A percentile compares a stretch with the other conserved stretches of the same genome.
These are phyloP conservation scores for Kluyveromyces sp. DNA, from an alignment of 1,139 yeast species.

Conservation along the genomic window DNA sequence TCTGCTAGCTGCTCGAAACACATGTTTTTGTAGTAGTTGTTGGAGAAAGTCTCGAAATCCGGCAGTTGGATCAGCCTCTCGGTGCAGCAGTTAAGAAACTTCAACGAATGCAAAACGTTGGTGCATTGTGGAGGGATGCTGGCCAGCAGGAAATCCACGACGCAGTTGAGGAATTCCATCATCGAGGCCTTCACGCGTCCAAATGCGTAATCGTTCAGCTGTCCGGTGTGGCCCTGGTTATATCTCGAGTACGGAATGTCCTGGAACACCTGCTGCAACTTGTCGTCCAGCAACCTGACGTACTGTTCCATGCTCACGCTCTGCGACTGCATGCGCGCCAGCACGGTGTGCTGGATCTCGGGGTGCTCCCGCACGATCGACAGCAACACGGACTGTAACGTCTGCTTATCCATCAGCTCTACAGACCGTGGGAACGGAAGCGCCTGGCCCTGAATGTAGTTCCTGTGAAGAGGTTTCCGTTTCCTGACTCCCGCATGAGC, in stretches of 20 bases:
- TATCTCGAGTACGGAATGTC: constrained; percentile 28
- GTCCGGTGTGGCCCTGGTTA: constrained; percentile 10
- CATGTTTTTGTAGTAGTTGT: constrained; percentile 62
- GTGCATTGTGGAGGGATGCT: constrained; percentile 74
- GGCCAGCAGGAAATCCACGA: constrained; percentile 72
- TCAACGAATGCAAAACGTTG: constrained; percentile 42
- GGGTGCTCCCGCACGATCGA: constrained; percentile 26
- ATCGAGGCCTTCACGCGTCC: constrained; percentile 68
- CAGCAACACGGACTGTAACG: constrained; percentile 22
- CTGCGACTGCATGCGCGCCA: constrained; percentile 18
- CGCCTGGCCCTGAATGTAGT: constrained; percentile 28
- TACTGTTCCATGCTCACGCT: constrained; percentile 20
- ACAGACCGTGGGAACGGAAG: constrained; percentile 28
- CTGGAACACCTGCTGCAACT: constrained; percentile 20
- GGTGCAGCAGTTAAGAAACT: constrained; percentile 63
- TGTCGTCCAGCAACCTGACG: constrained; percentile 18
- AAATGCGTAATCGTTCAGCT: constrained; percentile 68
- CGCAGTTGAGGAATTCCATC: constrained; percentile 67
- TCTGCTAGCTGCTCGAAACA: constrained; percentile 76
- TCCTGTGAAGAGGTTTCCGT: constrained; percentile 7
- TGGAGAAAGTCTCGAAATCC: constrained; percentile 59
- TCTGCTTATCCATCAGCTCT: constrained; percentile 28
- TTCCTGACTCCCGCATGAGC: not conserved
- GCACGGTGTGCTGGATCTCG: constrained; percentile 18
- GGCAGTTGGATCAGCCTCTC: constrained; percentile 63